Conservation (phyloP, 78 protist genomes). For the Pigoraptor vietnamica region DNA sequence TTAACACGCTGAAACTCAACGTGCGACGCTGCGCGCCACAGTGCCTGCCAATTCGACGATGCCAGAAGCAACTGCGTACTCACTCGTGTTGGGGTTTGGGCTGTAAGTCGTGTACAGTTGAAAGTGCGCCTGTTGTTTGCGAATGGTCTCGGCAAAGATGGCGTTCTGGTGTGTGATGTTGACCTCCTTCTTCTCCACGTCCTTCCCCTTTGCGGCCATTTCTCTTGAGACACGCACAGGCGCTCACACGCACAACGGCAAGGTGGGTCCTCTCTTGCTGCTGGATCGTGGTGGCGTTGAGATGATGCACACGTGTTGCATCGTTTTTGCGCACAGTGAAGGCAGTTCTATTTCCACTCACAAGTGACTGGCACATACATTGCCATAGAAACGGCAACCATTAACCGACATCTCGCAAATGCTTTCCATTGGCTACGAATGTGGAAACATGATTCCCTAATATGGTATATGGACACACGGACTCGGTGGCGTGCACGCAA, state of each 20-base stretch:
- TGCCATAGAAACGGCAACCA: neutral
- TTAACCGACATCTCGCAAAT: neutral
- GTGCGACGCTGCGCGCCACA: neutral
- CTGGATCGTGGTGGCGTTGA: neutral
- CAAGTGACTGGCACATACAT: neutral
- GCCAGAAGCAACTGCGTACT: neutral
- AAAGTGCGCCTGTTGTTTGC: neutral
- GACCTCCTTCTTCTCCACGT: neutral
- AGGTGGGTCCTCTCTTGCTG: no score
- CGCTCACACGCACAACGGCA: no score
- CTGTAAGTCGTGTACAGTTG: neutral
- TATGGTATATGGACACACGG: no score
- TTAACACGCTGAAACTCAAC: neutral
- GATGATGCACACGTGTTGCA: neutral
- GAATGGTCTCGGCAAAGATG: neutral
- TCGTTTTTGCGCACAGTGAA: neutral
- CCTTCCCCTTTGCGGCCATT: neutral
- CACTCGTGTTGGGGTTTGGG: neutral
- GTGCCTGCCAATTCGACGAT: no score
- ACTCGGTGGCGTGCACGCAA: neutral
- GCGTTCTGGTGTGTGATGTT: neutral
- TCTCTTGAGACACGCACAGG: neutral
- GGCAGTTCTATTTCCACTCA: neutral
- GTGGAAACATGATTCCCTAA: no score
- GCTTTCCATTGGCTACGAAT: no score